Evolutionary conservation across 129 eudicot genomes (phyloP).

Genomic region (Logfia minima): DNA sequence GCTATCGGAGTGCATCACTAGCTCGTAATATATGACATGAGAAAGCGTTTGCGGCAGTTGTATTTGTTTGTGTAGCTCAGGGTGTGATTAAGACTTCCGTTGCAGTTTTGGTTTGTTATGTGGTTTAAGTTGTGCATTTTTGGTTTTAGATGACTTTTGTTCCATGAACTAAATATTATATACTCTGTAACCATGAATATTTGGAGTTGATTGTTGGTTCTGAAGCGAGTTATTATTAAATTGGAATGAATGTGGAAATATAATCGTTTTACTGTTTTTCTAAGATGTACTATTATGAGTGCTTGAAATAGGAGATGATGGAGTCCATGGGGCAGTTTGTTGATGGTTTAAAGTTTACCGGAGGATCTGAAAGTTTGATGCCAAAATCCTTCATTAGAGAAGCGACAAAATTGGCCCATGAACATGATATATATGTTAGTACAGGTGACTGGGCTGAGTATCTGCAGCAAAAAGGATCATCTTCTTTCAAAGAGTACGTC

Average conservation of each 20-base stretch:
- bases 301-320: slow-evolving; percentile 58
- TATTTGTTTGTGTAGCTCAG: not conserved
- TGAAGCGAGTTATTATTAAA: not conserved
- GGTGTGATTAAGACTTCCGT: not conserved
- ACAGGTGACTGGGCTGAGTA: slow-evolving; percentile 96
- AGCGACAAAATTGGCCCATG: slow-evolving; percentile 79
- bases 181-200: no score
- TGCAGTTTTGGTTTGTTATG: not conserved
- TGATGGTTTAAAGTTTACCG: slow-evolving; percentile 85
- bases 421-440: slow-evolving; percentile 81
- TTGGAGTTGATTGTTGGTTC: not conserved
- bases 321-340: slow-evolving; percentile 96
- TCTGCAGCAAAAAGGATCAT: slow-evolving; percentile 62
- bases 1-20: not conserved
- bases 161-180: not conserved
- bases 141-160: not conserved
- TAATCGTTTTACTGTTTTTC: slow-evolving; percentile 2
- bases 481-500: slow-evolving; percentile 72
- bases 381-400: slow-evolving; percentile 65
- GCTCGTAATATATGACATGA: not conserved
- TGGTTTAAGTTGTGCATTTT: not conserved
- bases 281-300: not conserved
- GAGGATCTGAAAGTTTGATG: slow-evolving; percentile 75
- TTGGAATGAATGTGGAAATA: not conserved
- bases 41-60: not conserved